A percentile compares a stretch with the other conserved stretches of the same genome.
Evolutionary conservation across 2,329 filamentous ascomycete genomes (phyloP).

Genomic region (Hypoxylon sp.): DNA sequence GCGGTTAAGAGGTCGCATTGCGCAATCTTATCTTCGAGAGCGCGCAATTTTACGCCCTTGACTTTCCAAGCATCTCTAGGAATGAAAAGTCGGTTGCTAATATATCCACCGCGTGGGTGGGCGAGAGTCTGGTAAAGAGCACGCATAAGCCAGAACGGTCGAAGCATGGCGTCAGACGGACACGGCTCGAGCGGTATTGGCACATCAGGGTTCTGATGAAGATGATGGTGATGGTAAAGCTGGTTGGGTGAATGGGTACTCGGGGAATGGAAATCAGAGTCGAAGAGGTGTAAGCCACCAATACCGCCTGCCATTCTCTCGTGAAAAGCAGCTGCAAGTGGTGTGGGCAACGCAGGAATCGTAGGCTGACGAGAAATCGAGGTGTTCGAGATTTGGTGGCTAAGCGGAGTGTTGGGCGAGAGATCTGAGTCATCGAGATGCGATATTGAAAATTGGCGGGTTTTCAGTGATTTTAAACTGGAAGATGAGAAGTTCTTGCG

Average conservation of each 20-base stretch:
- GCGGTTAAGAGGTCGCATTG: slow-evolving; percentile 93
- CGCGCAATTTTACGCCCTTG: slow-evolving; percentile 92
- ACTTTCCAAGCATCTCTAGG: slow-evolving; percentile 95
- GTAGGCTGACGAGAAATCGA: slow-evolving; percentile 66
- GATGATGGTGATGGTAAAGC: slow-evolving; percentile 69
- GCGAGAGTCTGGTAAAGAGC: slow-evolving; percentile 92
- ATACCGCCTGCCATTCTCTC: slow-evolving; percentile 70
- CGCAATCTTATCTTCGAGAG: slow-evolving; percentile 91
- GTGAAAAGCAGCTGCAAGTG: slow-evolving; percentile 73
- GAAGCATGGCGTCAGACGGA: slow-evolving; percentile 87
- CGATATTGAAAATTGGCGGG: slow-evolving; percentile 79
- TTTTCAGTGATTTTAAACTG: slow-evolving; percentile 79
- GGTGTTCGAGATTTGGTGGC: slow-evolving; percentile 70
- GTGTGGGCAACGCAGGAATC: slow-evolving; percentile 77
- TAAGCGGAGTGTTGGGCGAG: slow-evolving; percentile 82
- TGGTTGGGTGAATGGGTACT: slow-evolving; percentile 72
- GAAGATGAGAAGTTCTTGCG: slow-evolving; percentile 80
- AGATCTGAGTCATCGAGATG: slow-evolving; percentile 75
- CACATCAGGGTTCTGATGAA: slow-evolving; percentile 63
- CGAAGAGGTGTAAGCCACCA: slow-evolving; percentile 84
- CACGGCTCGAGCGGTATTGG: slow-evolving; percentile 91
- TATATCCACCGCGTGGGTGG: slow-evolving; percentile 90
- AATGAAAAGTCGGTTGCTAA: slow-evolving; percentile 92
- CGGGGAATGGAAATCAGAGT: slow-evolving; percentile 80
- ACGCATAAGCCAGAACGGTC: slow-evolving; percentile 98